phyloP scores from a whole-genome alignment of 371 early-diverging fungal species.

The Mortierella sp. region DNA sequence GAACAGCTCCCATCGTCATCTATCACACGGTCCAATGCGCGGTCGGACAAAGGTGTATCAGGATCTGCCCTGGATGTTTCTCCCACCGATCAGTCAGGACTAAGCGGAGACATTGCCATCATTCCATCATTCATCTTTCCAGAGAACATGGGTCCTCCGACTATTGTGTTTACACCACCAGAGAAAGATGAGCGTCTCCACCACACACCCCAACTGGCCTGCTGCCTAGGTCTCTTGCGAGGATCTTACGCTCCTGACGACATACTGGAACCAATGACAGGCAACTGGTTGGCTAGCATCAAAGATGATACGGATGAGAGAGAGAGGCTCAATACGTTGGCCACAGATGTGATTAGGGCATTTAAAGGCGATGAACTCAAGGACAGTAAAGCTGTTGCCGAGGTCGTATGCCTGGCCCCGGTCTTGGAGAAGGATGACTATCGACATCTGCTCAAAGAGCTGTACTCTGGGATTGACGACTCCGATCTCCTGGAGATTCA shows the following conservation, averaged over 20 bases:
- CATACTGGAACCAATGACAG: neutral
- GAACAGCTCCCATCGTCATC: too few relatives aligned
- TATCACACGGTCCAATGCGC: too few relatives aligned
- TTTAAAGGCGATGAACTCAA: constrained; percentile 9
- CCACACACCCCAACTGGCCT: constrained; percentile 5
- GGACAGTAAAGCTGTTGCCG: neutral
- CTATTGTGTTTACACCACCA: neutral
- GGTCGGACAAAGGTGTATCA: too few relatives aligned
- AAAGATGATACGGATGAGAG: neutral
- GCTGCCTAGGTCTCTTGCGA: constrained; percentile 3
- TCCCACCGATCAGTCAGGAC: too few relatives aligned
- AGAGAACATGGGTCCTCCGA: neutral
- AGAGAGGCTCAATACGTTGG: constrained; percentile 1
- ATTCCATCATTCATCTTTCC: neutral
- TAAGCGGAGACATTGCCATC: neutral
- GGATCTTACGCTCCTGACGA: neutral
- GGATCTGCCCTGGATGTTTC: too few relatives aligned
- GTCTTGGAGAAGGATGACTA: neutral
- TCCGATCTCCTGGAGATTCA: constrained; percentile 3
- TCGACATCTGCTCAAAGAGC: neutral
- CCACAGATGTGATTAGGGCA: neutral
- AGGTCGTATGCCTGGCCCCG: constrained; percentile 2
- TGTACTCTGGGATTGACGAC: neutral
- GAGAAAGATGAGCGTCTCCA: neutral
- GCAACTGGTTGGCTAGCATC: neutral